These are phyloP conservation scores for Takakia lepidozioides DNA, from an alignment of 225 moss, liverwort and hornwort species.

Conservation along the genomic window DNA sequence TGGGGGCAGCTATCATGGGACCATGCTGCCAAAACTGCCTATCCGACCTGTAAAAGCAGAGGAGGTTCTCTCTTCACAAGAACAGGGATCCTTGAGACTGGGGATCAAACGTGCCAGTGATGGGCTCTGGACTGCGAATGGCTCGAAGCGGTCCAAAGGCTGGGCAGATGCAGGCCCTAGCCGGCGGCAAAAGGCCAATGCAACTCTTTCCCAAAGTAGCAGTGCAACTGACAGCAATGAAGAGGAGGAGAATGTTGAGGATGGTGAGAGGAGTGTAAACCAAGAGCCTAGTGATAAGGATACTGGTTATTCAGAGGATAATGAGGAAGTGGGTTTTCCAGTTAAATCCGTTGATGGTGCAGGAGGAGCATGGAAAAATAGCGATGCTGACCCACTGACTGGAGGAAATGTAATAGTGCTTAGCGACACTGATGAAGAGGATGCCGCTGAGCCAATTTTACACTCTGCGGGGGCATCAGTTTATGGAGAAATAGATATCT, in stretches of 20 bases:
- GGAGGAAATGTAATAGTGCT: constrained; percentile 66
- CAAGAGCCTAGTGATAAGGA: constrained; percentile 88
- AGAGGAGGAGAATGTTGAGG: constrained; percentile 73
- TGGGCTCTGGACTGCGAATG: constrained; percentile 73
- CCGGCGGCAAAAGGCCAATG: constrained; percentile 28
- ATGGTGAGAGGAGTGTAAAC: constrained; percentile 94
- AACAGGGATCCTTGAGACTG: constrained; percentile 55
- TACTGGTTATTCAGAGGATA: constrained; percentile 33
- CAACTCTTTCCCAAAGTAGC: constrained; percentile 63
- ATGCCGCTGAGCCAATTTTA: constrained; percentile 55
- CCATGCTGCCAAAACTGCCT: constrained; percentile 17
- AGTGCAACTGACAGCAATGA: constrained; percentile 96
- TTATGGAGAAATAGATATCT: constrained; percentile 50
- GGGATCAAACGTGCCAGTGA: constrained; percentile 62
- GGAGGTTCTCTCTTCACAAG: constrained; percentile 77
- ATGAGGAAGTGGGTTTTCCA: constrained; percentile 35
- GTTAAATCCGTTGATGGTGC: constrained; percentile 30
- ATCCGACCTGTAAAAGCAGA: constrained; percentile 67
- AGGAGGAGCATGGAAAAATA: constrained; percentile 25
- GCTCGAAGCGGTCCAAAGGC: constrained; percentile 66
- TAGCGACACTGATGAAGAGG: constrained; percentile 86
- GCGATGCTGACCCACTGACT: constrained; percentile 36
- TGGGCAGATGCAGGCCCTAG: constrained; percentile 44
- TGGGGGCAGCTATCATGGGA: constrained; percentile 38
- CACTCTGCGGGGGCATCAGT: constrained; percentile 63